phyloP scores from a whole-genome alignment of 495 filamentous ascomycete genomes.

The Daldinia vernicosa region DNA sequence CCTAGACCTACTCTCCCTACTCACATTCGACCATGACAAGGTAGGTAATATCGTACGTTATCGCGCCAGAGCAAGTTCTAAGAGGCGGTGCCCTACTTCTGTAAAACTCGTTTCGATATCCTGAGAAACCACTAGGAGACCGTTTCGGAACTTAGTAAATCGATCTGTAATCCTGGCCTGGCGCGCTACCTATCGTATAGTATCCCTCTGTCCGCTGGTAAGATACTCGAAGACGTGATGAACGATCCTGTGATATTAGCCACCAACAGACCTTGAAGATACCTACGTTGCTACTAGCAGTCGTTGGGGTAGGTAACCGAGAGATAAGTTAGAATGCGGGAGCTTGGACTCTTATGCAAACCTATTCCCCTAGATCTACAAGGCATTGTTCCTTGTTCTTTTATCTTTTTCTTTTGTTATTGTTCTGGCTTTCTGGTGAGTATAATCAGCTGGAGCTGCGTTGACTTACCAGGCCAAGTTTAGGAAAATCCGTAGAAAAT shows the following conservation, averaged over 20 bases:
- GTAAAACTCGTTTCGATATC: too few species aligned
- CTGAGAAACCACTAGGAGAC: neutral
- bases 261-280: neutral
- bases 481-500: neutral
- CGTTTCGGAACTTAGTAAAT: neutral
- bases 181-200: too few species aligned
- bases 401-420: neutral
- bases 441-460: neutral
- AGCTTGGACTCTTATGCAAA: neutral
- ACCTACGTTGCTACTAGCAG: neutral
- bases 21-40: neutral
- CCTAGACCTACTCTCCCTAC: neutral
- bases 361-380: neutral
- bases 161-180: neutral
- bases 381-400: neutral
- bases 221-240: neutral
- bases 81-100: neutral
- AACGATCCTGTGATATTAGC: neutral
- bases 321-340: neutral
- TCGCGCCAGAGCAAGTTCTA: neutral
- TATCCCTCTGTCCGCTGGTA: neutral
- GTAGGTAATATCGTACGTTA: neutral
- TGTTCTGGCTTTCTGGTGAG: neutral
- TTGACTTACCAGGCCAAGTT: neutral
- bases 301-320: neutral